Evolutionary conservation across 2,329 filamentous ascomycete species (phyloP).

Genomic region (Phyllosticta citrichinensis): DNA sequence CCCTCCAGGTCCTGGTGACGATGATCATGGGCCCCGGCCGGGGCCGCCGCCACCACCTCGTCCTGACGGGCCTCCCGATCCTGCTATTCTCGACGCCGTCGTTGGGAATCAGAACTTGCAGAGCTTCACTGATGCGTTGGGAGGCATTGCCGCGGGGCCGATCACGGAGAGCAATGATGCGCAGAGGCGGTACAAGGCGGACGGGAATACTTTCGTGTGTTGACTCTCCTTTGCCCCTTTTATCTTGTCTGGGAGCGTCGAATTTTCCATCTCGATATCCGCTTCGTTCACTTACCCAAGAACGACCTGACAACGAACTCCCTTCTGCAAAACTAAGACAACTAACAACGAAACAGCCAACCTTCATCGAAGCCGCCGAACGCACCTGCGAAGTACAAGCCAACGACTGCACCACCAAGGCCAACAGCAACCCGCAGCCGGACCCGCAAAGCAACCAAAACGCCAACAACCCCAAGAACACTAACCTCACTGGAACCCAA

Average conservation of each 20-base stretch:
- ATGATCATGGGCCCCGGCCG: neutral
- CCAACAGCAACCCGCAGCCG: neutral
- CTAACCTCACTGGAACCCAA: too few relatives aligned
- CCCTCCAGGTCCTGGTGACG: too few relatives aligned
- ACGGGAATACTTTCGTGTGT: slow-evolving; percentile 8
- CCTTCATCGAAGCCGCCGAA: slow-evolving; percentile 7
- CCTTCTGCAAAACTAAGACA: neutral
- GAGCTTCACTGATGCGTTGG: slow-evolving; percentile 34
- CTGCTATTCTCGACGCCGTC: neutral
- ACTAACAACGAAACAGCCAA: neutral
- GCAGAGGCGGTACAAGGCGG: neutral
- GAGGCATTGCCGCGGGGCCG: slow-evolving; percentile 41
- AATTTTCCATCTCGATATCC: neutral
- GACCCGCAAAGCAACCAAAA: neutral
- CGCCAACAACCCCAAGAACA: neutral
- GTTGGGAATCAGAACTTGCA: slow-evolving; percentile 5
- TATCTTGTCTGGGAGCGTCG: neutral
- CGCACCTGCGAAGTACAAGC: slow-evolving; percentile 10
- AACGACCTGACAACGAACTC: neutral
- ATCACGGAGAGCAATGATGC: slow-evolving; percentile 31
- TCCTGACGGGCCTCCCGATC: neutral
- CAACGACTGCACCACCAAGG: slow-evolving; percentile 5
- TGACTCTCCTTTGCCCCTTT: neutral
- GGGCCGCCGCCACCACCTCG: neutral
- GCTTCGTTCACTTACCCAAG: neutral